phyloP scores from a whole-genome alignment of 345 rosid species.

The Salix viminalis region DNA sequence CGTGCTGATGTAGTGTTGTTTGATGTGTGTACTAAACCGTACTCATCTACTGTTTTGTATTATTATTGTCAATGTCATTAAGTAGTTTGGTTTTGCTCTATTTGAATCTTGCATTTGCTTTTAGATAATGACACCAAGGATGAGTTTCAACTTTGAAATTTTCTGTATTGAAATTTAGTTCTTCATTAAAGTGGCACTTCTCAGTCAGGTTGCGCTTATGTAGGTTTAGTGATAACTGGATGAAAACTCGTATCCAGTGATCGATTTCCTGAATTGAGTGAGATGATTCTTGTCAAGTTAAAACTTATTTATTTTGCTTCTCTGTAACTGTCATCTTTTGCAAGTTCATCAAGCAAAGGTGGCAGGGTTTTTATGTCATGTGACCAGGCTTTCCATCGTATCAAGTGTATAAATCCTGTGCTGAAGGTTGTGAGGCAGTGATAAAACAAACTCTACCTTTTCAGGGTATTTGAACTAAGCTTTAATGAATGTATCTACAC shows the following conservation, averaged over 20 bases:
- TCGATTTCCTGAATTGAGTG: not conserved
- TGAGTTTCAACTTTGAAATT: no score
- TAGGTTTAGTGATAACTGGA: not conserved
- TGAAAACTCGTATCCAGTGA: not conserved
- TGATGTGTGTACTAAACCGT: not conserved
- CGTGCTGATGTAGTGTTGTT: not conserved
- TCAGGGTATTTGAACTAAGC: not conserved
- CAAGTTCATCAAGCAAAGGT: not conserved
- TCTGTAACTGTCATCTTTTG: not conserved
- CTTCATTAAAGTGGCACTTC: not conserved
- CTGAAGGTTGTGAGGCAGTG: not conserved
- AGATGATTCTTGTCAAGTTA: not conserved
- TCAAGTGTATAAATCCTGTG: not conserved
- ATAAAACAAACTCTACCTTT: not conserved
- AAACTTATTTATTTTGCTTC: not conserved
- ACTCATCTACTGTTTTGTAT: not conserved
- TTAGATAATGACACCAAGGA: not conserved
- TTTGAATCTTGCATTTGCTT: constrained; percentile 1
- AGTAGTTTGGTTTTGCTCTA: not conserved
- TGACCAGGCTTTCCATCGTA: not conserved
- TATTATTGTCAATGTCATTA: not conserved
- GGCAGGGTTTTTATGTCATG: not conserved
- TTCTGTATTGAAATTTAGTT: not conserved
- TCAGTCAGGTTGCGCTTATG: not conserved
- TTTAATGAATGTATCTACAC: not conserved